These are phyloP conservation scores for Nannochloropsis oceanica DNA, from an alignment of 108 stramenopile species.

Conservation along the genomic window DNA sequence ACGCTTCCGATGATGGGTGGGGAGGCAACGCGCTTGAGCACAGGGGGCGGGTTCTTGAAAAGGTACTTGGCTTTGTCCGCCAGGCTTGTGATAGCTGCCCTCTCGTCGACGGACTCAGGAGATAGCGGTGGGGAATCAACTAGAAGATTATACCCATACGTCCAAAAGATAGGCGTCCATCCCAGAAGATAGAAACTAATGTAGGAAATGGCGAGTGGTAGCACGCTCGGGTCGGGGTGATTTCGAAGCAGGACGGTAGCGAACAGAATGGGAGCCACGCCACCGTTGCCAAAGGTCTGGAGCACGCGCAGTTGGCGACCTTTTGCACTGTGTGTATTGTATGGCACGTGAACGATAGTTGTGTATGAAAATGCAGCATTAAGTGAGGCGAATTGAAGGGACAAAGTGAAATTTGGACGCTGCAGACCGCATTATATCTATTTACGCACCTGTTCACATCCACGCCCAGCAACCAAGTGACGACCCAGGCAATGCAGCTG, in stretches of 20 bases:
- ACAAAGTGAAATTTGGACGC: too few relatives aligned
- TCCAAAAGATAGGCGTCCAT: slow-evolving; percentile 28
- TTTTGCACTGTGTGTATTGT: not conserved
- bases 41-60: not conserved
- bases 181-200: slow-evolving; percentile 26
- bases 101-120: not conserved
- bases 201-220: slow-evolving; percentile 15
- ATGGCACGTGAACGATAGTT: not conserved
- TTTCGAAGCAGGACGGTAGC: slow-evolving; percentile 16
- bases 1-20: not conserved
- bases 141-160: slow-evolving; percentile 7
- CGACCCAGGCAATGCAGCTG: not conserved
- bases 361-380: too few relatives aligned
- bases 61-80: not conserved
- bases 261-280: slow-evolving; percentile 17
- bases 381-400: too few relatives aligned
- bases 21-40: not conserved
- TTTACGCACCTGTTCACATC: not conserved
- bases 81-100: not conserved
- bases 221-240: slow-evolving; percentile 13
- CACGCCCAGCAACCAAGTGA: slow-evolving; percentile 5
- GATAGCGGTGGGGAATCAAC: not conserved
- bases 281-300: slow-evolving; percentile 14
- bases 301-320: not conserved
- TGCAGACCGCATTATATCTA: not conserved